Percentiles rank a stretch among this genome's conserved stretches.
Evolutionary conservation across 148 eudicot species (phyloP).

Genomic region (Linanthus parryae): DNA sequence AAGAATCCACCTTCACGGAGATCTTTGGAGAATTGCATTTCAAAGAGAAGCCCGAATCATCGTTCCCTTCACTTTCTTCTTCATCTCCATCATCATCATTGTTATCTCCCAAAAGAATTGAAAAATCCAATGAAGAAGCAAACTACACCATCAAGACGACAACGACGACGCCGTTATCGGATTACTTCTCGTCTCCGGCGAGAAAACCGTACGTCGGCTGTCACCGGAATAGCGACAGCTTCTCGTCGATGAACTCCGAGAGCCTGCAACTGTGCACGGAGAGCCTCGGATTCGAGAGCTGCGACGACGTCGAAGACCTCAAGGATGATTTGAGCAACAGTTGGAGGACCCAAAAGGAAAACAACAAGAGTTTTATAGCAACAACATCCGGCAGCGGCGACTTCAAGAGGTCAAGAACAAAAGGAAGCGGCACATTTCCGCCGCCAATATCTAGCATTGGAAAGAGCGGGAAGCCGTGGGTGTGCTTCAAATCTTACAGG

Average conservation of each 20-base stretch:
- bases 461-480: constrained; percentile 58
- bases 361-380: constrained; percentile 5
- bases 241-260: constrained; percentile 52
- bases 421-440: constrained; percentile 36
- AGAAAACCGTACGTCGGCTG: constrained; percentile 10
- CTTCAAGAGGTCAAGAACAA: constrained; percentile 32
- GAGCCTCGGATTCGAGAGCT: constrained; percentile 87
- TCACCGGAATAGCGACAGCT: constrained; percentile 46
- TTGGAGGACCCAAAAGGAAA: constrained; percentile 4
- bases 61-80: too few species aligned
- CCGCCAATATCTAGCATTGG: constrained; percentile 89
- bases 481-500: constrained; percentile 55
- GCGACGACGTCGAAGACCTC: constrained; percentile 52
- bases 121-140: too few species aligned
- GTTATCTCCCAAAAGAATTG: too few species aligned
- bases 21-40: constrained; percentile 62
- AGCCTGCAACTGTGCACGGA: constrained; percentile 80
- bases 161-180: too few species aligned
- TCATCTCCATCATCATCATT: too few species aligned
- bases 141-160: too few species aligned
- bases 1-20: constrained; percentile 51
- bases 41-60: constrained; percentile 23
- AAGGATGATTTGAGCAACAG: constrained; percentile 7
- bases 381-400: constrained; percentile 1
- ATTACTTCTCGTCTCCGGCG: constrained; percentile 3